Conservation (phyloP, 768 basidiomycete species). For the Phanerochaete sordida region DNA sequence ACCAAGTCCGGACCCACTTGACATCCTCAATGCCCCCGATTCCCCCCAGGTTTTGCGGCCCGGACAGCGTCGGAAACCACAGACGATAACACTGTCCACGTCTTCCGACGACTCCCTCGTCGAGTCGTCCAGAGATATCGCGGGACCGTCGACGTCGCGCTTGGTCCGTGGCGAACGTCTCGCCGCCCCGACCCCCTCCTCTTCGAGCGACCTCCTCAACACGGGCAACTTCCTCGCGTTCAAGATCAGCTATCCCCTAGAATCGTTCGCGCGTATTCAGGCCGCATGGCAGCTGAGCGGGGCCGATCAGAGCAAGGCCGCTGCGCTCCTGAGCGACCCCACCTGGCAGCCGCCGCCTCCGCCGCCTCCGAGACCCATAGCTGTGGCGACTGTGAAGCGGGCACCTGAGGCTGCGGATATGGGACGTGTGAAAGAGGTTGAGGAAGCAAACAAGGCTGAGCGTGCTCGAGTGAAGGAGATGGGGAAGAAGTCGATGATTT, state of each 20-base stretch:
- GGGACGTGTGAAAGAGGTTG: slow-evolving; percentile 68
- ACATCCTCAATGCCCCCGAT: slow-evolving; percentile 38
- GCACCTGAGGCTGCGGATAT: slow-evolving; percentile 20
- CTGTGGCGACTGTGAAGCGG: slow-evolving; percentile 3
- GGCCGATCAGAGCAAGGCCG: slow-evolving; percentile 61
- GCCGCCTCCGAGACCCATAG: slow-evolving; percentile 23
- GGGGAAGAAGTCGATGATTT: slow-evolving; percentile 81
- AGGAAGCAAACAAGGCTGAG: slow-evolving; percentile 67
- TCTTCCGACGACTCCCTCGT: slow-evolving; percentile 72
- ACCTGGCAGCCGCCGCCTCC: slow-evolving; percentile 42
- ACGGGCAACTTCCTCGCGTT: slow-evolving; percentile 33
- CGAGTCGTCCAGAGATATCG: slow-evolving; percentile 39
- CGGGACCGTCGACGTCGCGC: slow-evolving; percentile 47
- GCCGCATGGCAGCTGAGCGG: slow-evolving; percentile 57
- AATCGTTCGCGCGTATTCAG: slow-evolving; percentile 39
- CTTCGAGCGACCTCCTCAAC: neutral
- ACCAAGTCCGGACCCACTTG: slow-evolving; percentile 27
- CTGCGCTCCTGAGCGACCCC: slow-evolving; percentile 52
- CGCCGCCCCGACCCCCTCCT: slow-evolving; percentile 10
- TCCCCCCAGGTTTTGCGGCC: slow-evolving; percentile 59
- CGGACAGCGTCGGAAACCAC: slow-evolving; percentile 45
- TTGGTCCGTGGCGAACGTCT: slow-evolving; percentile 48
- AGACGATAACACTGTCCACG: slow-evolving; percentile 41
- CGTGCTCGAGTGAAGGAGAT: slow-evolving; percentile 67
- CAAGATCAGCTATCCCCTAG: slow-evolving; percentile 56